Evolutionary conservation across 2,329 filamentous ascomycete genomes (phyloP).

Genomic region (Paracoccidioides lutzii): DNA sequence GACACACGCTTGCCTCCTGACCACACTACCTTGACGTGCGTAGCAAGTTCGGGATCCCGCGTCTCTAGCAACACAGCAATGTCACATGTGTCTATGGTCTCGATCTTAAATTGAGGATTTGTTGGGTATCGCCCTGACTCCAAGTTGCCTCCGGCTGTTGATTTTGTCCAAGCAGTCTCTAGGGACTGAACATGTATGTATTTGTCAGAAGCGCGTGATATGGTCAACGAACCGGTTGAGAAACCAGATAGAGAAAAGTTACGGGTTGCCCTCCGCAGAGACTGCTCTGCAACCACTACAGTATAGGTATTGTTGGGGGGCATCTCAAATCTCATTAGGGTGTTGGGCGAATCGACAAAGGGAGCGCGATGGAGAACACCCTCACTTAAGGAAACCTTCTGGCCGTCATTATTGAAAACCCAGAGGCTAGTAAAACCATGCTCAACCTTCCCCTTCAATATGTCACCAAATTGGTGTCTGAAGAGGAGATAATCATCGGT

Average conservation of each 20-base stretch:
- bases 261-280: conserved; percentile 58
- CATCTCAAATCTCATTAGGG: conserved; percentile 61
- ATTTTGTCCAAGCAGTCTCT: conserved; percentile 58
- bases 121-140: conserved; percentile 61
- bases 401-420: conserved; percentile 59
- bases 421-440: conserved; percentile 81
- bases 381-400: conserved; percentile 61
- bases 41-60: conserved; percentile 51
- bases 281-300: conserved; percentile 64
- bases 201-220: conserved; percentile 50
- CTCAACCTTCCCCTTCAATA: conserved; percentile 36
- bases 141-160: conserved; percentile 74
- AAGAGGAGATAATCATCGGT: conserved; percentile 42
- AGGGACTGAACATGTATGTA: conserved; percentile 49
- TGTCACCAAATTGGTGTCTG: conserved; percentile 12
- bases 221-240: conserved; percentile 48
- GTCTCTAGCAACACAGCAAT: conserved; percentile 65
- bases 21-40: conserved; percentile 78
- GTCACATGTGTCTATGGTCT: conserved; percentile 42
- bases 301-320: conserved; percentile 42
- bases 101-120: conserved; percentile 75
- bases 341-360: conserved; percentile 92
- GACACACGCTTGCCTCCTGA: conserved; percentile 59
- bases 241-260: conserved; percentile 82
- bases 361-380: conserved; percentile 59